Conservation (phyloP, 768 basidiomycete species). For the Boletus reticulatus region DNA sequence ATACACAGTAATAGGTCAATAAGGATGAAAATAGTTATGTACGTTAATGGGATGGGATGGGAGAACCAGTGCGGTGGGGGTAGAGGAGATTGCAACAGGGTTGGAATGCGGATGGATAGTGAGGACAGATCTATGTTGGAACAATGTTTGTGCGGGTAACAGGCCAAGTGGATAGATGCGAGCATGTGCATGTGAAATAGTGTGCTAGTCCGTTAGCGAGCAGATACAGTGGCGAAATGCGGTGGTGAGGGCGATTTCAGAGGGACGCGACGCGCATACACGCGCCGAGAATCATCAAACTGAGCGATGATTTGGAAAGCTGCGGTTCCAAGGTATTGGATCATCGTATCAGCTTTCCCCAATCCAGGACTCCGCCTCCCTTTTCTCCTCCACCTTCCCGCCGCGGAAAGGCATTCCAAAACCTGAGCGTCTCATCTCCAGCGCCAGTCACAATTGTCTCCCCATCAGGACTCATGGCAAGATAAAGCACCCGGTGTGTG, state of each 20-base stretch:
- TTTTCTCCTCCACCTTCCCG: conserved; percentile 43
- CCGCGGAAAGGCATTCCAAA: conserved; percentile 98
- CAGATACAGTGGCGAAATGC: conserved; percentile 6
- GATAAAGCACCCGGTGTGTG: conserved; percentile 90
- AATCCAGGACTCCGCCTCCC: conserved; percentile 44
- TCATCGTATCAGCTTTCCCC: conserved; percentile 52
- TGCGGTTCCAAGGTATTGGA: background rate
- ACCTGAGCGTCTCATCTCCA: conserved; percentile 93
- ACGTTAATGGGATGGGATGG: conserved; percentile 9
- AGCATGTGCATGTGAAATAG: conserved; percentile 27
- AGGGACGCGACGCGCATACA: conserved; percentile 1
- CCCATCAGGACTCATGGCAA: conserved; percentile 97
- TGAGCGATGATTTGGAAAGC: background rate
- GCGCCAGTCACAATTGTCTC: conserved; percentile 98
- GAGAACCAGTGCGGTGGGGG: background rate
- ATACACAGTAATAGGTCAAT: conserved; percentile 27
- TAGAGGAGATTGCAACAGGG: conserved; percentile 13
- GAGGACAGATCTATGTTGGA: conserved; percentile 20
- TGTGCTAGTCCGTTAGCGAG: conserved; percentile 11
- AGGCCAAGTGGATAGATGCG: conserved; percentile 21
- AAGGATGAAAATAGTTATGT: conserved; percentile 28
- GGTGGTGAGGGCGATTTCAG: background rate
- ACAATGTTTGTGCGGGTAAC: conserved; percentile 14
- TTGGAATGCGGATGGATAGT: conserved; percentile 19
- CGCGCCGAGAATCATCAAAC: conserved; percentile 4